Evolutionary conservation across 495 filamentous ascomycete species (phyloP).

Genomic region (Chaetomium fimeti): DNA sequence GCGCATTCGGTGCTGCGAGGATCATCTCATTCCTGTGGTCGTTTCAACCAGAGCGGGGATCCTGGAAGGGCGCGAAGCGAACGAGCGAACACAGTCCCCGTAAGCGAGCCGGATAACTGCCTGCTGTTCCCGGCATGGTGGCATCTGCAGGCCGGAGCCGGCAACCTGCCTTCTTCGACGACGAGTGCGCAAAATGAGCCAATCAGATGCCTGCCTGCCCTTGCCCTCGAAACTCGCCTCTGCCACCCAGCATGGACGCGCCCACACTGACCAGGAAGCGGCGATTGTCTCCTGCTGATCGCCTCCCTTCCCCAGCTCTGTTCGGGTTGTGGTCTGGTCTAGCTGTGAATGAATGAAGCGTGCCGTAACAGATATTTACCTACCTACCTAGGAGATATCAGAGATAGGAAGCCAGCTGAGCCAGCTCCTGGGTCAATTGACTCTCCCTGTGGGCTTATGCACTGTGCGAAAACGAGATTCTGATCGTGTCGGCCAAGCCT

Average conservation of each 20-base stretch:
- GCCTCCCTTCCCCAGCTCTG: not conserved
- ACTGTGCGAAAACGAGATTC: not conserved
- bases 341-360: too few relatives aligned
- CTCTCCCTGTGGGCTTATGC: not conserved
- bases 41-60: slow-evolving; percentile 5
- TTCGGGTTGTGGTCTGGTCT: not conserved
- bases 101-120: slow-evolving; percentile 9
- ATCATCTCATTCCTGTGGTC: not conserved
- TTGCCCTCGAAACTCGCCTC: not conserved
- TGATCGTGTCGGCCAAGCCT: not conserved
- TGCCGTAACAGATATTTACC: too few relatives aligned
- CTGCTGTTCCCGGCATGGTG: slow-evolving; percentile 28
- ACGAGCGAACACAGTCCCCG: too few relatives aligned
- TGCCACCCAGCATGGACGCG: not conserved
- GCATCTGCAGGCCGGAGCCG: slow-evolving; percentile 14
- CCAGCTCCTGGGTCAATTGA: not conserved
- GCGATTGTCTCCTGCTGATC: not conserved
- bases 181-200: not conserved
- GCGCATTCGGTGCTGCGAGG: not conserved
- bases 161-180: slow-evolving; percentile 25
- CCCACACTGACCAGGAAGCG: not conserved
- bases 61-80: too few relatives aligned
- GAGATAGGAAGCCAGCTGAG: not conserved
- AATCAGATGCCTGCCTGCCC: not conserved
- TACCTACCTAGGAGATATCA: not conserved